phyloP scores from a whole-genome alignment of 148 eudicot species.

The Silene conica region DNA sequence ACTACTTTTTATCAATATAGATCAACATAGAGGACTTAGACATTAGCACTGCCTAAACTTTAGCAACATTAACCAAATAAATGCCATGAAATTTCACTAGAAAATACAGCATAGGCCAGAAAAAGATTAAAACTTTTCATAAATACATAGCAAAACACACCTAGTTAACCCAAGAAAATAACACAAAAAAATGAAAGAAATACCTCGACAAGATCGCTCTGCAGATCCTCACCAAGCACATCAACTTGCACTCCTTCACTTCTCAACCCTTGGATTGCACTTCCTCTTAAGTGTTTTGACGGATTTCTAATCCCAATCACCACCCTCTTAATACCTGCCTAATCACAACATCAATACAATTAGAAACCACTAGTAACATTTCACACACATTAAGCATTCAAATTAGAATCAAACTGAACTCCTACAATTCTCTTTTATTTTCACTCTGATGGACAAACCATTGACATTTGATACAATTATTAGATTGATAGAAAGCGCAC shows the following conservation, averaged over 20 bases:
- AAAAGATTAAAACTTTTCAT: neutral
- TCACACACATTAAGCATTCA: neutral
- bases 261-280: slow-evolving; percentile 69
- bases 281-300: slow-evolving; percentile 71
- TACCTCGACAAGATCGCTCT: slow-evolving; percentile 66
- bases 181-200: slow-evolving; percentile 6
- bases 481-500: neutral
- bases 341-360: slow-evolving; percentile 17
- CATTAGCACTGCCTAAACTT: neutral
- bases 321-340: slow-evolving; percentile 89
- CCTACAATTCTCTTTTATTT: neutral
- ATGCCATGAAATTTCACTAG: neutral
- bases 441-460: neutral
- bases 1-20: too few species aligned
- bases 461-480: neutral
- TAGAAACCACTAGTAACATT: neutral
- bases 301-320: slow-evolving; percentile 93
- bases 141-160: neutral
- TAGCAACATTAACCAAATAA: neutral
- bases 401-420: slow-evolving; percentile 8
- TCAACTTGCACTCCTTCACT: slow-evolving; percentile 78
- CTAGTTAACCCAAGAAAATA: neutral
- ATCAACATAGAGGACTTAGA: too few species aligned
- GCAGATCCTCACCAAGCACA: slow-evolving; percentile 88
- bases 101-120: neutral